Percentiles rank a stretch among this genome's conserved stretches.
These are phyloP conservation scores for Neurospora hispaniola DNA, from an alignment of 495 filamentous ascomycete species.

Conservation along the genomic window DNA sequence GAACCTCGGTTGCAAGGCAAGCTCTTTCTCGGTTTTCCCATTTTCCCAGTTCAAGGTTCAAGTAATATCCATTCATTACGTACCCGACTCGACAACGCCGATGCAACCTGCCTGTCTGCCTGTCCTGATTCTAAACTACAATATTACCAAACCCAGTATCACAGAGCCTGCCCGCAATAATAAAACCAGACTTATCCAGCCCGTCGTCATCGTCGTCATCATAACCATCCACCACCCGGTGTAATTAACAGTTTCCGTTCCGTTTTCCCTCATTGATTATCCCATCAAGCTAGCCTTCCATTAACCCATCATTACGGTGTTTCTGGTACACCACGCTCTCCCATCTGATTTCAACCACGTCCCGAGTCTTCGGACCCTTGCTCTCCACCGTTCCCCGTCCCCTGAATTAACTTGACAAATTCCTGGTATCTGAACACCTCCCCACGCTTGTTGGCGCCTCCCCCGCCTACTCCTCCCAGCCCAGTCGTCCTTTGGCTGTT, in stretches of 20 bases:
- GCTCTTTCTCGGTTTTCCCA: background rate
- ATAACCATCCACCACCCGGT: background rate
- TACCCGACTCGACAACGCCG: background rate
- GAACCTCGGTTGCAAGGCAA: background rate
- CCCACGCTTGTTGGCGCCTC: constrained; percentile 42
- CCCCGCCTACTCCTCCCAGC: constrained; percentile 5
- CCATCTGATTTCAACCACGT: background rate
- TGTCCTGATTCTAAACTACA: background rate
- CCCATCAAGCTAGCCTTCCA: background rate
- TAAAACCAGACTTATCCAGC: background rate
- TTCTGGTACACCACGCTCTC: constrained; percentile 4
- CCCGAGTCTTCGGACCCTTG: constrained; percentile 20
- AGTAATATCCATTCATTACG: background rate
- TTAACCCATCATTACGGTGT: background rate
- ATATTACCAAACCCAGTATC: background rate
- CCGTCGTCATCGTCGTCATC: background rate
- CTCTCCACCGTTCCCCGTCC: constrained; percentile 26
- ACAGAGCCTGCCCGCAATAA: background rate
- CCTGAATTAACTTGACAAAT: constrained; percentile 53
- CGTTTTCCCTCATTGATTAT: background rate
- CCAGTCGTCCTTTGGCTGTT: constrained; percentile 16
- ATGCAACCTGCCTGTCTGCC: background rate
- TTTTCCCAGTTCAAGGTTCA: background rate
- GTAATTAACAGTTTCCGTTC: background rate
- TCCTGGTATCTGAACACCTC: constrained; percentile 74